Conservation (phyloP, 108 stramenopile genomes). For the Stephanodiscus triporus region DNA sequence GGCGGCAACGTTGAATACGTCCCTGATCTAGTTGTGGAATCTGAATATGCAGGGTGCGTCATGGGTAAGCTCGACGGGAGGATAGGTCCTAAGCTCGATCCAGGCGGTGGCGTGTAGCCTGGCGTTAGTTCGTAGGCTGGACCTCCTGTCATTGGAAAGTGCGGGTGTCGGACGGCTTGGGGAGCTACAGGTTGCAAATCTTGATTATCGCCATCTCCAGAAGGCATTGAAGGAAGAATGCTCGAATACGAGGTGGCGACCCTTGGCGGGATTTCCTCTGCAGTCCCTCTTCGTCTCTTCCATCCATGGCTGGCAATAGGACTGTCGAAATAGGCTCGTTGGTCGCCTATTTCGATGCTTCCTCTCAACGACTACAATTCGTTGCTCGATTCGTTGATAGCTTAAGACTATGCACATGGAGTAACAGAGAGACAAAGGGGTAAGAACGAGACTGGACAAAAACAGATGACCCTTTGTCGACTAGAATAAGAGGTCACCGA, state of each 20-base stretch:
- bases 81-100: neutral
- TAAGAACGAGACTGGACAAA: neutral
- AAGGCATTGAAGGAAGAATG: constrained; percentile 15
- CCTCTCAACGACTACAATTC: neutral
- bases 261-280: constrained; percentile 1
- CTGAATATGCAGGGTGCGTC: constrained; percentile 18
- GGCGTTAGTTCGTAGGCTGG: neutral
- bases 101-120: neutral
- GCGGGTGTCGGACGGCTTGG: neutral
- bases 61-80: constrained; percentile 11
- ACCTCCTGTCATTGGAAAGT: neutral
- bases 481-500: neutral
- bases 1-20: constrained; percentile 27
- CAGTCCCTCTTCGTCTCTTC: neutral
- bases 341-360: neutral
- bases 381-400: neutral
- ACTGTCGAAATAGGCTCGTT: neutral
- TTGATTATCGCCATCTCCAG: neutral
- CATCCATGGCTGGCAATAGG: constrained; percentile 5
- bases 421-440: neutral
- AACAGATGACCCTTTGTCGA: neutral
- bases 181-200: neutral
- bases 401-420: neutral
- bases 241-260: constrained; percentile 5
- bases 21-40: neutral